Percentiles rank a stretch among this genome's conserved stretches.
Evolutionary conservation across 352 stramenopile genomes (phyloP).

Genomic region (Pythium rhizo-oryzae): DNA sequence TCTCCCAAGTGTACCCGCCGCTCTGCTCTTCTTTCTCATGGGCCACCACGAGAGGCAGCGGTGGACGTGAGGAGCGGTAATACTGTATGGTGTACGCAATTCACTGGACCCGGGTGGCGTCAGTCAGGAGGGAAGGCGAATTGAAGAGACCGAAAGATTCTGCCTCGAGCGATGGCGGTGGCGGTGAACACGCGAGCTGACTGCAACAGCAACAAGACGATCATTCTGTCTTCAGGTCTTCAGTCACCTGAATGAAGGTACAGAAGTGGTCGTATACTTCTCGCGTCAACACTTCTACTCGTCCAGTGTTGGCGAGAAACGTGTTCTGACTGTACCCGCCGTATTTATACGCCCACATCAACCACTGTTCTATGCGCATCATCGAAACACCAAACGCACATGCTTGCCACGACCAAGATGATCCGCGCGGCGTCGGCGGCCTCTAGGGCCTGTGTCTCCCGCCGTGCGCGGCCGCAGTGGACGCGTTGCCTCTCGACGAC

Average conservation of each 20-base stretch:
- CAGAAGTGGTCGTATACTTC: constrained; percentile 15
- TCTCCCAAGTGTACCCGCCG: too few relatives aligned
- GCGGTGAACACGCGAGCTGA: neutral
- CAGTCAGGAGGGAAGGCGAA: constrained; percentile 2
- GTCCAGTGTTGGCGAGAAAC: neutral
- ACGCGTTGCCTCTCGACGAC: constrained; percentile 32
- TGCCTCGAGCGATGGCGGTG: neutral
- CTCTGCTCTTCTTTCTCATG: too few relatives aligned
- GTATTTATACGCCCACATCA: constrained; percentile 7
- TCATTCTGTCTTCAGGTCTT: constrained; percentile 20
- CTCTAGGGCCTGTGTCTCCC: neutral
- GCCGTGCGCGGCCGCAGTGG: neutral
- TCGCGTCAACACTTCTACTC: constrained; percentile 7
- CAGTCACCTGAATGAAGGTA: constrained; percentile 11
- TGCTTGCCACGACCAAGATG: neutral
- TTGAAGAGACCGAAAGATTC: constrained; percentile 13
- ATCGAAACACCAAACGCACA: neutral
- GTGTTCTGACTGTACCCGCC: neutral
- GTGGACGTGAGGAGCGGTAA: neutral
- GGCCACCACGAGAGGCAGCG: too few relatives aligned
- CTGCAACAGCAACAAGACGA: constrained; percentile 29
- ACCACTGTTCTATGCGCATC: constrained; percentile 3
- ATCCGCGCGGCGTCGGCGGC: constrained; percentile 2
- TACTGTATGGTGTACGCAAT: constrained; percentile 13
- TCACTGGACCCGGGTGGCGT: neutral